phyloP scores from a whole-genome alignment of 768 basidiomycete species.

The Kwoniella dejecticola region DNA sequence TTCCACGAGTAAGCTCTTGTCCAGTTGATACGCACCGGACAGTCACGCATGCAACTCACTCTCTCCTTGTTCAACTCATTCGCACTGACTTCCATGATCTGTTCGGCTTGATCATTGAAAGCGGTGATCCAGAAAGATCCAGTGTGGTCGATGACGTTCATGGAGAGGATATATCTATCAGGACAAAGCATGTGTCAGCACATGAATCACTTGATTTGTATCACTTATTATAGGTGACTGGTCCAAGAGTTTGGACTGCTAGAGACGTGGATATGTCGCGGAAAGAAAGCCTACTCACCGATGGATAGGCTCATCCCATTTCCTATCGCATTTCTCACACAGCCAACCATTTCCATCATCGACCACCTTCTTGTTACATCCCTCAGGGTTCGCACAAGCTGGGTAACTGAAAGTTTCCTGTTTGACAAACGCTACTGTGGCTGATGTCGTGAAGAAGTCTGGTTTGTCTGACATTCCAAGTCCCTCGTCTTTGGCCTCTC shows the following conservation, averaged over 20 bases:
- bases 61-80: slow-evolving; percentile 75
- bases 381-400: slow-evolving; percentile 71
- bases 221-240: too few relatives aligned
- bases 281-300: slow-evolving; percentile 64
- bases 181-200: neutral
- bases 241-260: too few relatives aligned
- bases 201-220: too few relatives aligned
- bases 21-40: neutral
- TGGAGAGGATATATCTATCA: slow-evolving; percentile 66
- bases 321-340: slow-evolving; percentile 88
- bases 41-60: slow-evolving; percentile 57
- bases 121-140: slow-evolving; percentile 89
- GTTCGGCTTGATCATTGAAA: slow-evolving; percentile 86
- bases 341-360: slow-evolving; percentile 71
- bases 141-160: slow-evolving; percentile 87
- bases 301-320: slow-evolving; percentile 70
- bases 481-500: slow-evolving; percentile 75
- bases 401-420: slow-evolving; percentile 75
- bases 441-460: slow-evolving; percentile 77
- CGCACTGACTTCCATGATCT: slow-evolving; percentile 74
- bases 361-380: slow-evolving; percentile 87
- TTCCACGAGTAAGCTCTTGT: neutral
- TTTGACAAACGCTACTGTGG: slow-evolving; percentile 86
- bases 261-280: too few relatives aligned
- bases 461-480: slow-evolving; percentile 74